Base-by-base conservation (phyloP, 768 basidiomycete genomes). In the Tulasnella sp. region DNA sequence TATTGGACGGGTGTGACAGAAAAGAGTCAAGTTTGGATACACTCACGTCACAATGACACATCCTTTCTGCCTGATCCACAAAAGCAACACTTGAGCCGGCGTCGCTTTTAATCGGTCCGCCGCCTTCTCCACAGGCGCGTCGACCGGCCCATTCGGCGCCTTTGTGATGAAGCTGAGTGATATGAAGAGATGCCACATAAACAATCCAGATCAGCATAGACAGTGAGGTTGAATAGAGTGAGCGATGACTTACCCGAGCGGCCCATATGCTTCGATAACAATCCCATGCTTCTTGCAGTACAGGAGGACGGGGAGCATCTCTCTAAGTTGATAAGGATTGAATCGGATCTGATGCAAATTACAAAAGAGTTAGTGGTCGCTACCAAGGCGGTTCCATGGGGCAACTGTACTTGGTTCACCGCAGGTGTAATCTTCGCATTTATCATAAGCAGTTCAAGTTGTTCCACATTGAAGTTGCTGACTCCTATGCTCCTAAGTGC, bases 271-370 rank as follows among this genome's bases (percentile, higher is more conserved):
- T 57, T 81, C 81, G 29, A 80, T 79, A 22, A 78, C 73, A 63
- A 87, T 84, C 17, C 78, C 78, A 56, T 82, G 73, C 63, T 81
- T 72, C 25, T 74, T 69, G 62, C 77, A 72, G 57, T 77, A 78
- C 41, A 77, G 74, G 56, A 85, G 71, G 42, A 83, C 73, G 3
- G 76, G 76, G 62, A 80, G 76, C 42, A 77, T 77, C n/a, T 78
- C 73, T 29, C 78, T 75, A 73, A 80, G 83, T 54, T 85, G 78
- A 67, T 85, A 87, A 9, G 86, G 84, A 66, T 85, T 82, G 31
- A 86, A 71, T 60, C 77, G 75, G 50, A 87, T 82, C 81, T 86
- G 34, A 38, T n/a, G n/a, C n/a, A 4, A 30, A 38, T 38, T 38
- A 38, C 12, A 41, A 5, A 11, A 30, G 38, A 59, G 4, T 12